Evolutionary conservation across 495 filamentous ascomycete genomes (phyloP), one percentile per base, ranked within the genome.

Genomic region (Usnea hakonensis): DNA sequence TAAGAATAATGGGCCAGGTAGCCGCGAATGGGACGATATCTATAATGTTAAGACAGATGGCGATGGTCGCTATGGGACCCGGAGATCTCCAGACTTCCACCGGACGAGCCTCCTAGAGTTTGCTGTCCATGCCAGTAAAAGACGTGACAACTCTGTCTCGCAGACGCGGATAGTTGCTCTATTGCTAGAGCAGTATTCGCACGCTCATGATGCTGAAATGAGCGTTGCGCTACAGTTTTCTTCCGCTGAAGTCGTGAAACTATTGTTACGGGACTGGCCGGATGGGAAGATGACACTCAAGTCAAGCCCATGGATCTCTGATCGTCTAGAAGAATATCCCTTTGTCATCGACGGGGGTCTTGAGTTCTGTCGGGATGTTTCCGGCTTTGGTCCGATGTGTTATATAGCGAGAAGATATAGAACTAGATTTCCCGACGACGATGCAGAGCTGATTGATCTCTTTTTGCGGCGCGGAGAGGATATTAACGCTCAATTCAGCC

Each of bases 401-500:
- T 40, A 40, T 14, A 14, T 40, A 7, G 38, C 38, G 3, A 40
- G 38, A 40, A 40, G 38, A n/a, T n/a, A n/a, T n/a, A n/a, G 11
- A 40, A 17, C 3, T 53, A 28, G 2, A 30, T 14, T 17, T 14
- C 11, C 21, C 16, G 5, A 44, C 9, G 50, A 53, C 23, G 33
- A n/a, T 44, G 41, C 35, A 32, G 57, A 57, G 26, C 23, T 32
- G 21, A 60, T 60, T 19, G 57, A 60, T 48, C n/a, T 60, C 21
- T 50, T 60, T 13, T 14, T 44, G 36, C 32, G 13, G 26, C 57
- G 57, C 10, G 57, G 57, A 30, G 57, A 60, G 33, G 44, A 60
- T 28, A 60, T 57, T 23, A 60, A 60, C 33, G 57, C 23, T 14
- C 57, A 48, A 38, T 60, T 44, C 41, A 16, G 57, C 13, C 57